These are phyloP conservation scores for Dacryopinax primogenitus DNA, from an alignment of 768 basidiomycete species.

Conservation along the genomic window DNA sequence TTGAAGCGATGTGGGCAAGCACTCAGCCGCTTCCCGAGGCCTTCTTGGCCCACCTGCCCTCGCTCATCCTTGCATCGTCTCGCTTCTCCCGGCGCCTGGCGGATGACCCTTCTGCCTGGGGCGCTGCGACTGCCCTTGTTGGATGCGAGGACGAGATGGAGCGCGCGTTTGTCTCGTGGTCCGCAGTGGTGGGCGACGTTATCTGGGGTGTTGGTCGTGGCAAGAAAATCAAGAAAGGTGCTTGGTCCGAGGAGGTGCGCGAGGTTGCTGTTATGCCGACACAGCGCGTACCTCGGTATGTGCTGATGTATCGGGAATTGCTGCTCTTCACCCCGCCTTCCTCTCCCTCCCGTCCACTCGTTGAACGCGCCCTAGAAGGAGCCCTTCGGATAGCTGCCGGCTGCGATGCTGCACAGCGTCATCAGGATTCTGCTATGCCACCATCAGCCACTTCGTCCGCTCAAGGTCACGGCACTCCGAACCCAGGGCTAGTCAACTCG, in stretches of 20 bases:
- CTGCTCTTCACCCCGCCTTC: constrained; percentile 37
- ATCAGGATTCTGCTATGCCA: constrained; percentile 1
- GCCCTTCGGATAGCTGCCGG: constrained; percentile 46
- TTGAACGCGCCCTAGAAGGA: constrained; percentile 46
- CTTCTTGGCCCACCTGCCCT: constrained; percentile 40
- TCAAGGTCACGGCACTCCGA: neutral
- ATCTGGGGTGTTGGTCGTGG: constrained; percentile 20
- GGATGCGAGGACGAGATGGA: constrained; percentile 41
- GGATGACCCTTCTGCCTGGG: constrained; percentile 52
- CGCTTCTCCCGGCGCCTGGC: constrained; percentile 39
- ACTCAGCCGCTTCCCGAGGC: constrained; percentile 33
- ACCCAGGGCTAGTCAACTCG: neutral
- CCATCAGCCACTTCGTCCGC: neutral
- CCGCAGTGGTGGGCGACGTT: constrained; percentile 37
- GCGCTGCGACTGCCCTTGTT: constrained; percentile 49
- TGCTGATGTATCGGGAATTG: constrained; percentile 47
- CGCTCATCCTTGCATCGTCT: constrained; percentile 40
- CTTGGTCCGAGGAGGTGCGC: constrained; percentile 27
- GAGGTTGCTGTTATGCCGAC: constrained; percentile 53
- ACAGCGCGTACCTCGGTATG: constrained; percentile 53
- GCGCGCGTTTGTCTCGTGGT: constrained; percentile 44
- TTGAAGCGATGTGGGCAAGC: constrained; percentile 27
- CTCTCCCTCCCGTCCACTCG: constrained; percentile 39
- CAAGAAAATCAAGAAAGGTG: constrained; percentile 8
- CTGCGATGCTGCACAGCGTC: constrained; percentile 44